Conservation (phyloP, 306 rosid genomes). For the Gleditsia sinensis region DNA sequence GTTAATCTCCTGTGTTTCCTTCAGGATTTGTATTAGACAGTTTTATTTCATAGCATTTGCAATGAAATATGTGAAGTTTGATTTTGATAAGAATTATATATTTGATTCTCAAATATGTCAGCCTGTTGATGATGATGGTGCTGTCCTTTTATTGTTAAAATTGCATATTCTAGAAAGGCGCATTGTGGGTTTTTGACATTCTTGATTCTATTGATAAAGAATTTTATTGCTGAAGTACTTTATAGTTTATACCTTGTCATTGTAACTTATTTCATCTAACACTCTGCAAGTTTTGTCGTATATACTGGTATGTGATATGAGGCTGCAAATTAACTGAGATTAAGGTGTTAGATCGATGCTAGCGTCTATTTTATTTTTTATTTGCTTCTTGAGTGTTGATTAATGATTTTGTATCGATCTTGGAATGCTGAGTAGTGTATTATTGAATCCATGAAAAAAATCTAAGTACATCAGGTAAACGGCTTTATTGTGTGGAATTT, state of each 20-base stretch:
- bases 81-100: no score
- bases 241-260: not conserved
- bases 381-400: not conserved
- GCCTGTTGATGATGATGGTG: no score
- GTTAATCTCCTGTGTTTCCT: no score
- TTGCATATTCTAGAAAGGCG: no score
- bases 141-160: no score
- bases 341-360: not conserved
- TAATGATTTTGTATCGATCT: not conserved
- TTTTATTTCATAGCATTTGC: no score
- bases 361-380: not conserved
- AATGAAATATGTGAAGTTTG: no score
- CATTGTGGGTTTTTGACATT: no score
- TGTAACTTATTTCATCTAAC: not conserved
- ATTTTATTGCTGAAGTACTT: no score
- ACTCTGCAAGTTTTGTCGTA: conserved; percentile 18
- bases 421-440: not conserved
- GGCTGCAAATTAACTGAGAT: not conserved
- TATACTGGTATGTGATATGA: not conserved
- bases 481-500: conserved; percentile 4
- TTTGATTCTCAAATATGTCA: no score
- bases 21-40: no score
- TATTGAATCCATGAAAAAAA: not conserved
- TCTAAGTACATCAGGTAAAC: not conserved
- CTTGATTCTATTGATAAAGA: no score